Evolutionary conservation across 1,284 basidiomycete genomes (phyloP).

Genomic region (Boletus austroedulis): DNA sequence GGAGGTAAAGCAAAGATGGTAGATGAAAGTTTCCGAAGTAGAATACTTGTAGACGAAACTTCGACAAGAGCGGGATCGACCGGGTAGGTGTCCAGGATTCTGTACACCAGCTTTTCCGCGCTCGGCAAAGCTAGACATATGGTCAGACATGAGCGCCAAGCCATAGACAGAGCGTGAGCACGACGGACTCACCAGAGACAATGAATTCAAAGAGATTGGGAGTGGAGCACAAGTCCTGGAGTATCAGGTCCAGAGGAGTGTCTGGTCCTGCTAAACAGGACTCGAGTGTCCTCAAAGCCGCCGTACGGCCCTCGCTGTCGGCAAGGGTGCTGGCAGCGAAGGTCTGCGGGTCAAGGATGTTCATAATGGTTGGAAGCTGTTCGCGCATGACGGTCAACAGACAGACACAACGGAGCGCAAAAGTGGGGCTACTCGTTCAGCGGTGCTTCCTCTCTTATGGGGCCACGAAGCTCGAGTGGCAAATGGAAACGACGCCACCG

Average conservation of each 20-base stretch:
- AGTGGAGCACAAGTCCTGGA: slow-evolving; percentile 31
- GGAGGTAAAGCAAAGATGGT: slow-evolving; percentile 24
- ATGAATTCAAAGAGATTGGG: slow-evolving; percentile 32
- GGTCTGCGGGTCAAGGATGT: slow-evolving; percentile 15
- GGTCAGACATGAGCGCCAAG: not conserved
- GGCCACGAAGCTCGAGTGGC: slow-evolving; percentile 6
- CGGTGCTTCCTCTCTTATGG: not conserved
- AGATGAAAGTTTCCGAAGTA: slow-evolving; percentile 24
- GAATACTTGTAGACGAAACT: slow-evolving; percentile 10
- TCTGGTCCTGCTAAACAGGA: slow-evolving; percentile 32
- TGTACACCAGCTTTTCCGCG: slow-evolving; percentile 8
- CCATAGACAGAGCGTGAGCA: not conserved
- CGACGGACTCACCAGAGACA: slow-evolving; percentile 24
- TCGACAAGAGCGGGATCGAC: slow-evolving; percentile 14
- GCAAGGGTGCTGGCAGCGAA: slow-evolving; percentile 18
- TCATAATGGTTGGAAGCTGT: not conserved
- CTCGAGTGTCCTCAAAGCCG: slow-evolving; percentile 22
- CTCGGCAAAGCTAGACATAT: slow-evolving; percentile 19
- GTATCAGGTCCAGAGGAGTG: slow-evolving; percentile 26
- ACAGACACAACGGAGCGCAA: not conserved
- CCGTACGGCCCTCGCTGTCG: slow-evolving; percentile 12
- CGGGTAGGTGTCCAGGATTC: slow-evolving; percentile 26
- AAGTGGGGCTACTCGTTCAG: not conserved
- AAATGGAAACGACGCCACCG: too few species aligned
- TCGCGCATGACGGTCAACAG: not conserved